Base-by-base conservation (phyloP, 2,329 filamentous ascomycete genomes). In the Stachybotrys chartarum region DNA sequence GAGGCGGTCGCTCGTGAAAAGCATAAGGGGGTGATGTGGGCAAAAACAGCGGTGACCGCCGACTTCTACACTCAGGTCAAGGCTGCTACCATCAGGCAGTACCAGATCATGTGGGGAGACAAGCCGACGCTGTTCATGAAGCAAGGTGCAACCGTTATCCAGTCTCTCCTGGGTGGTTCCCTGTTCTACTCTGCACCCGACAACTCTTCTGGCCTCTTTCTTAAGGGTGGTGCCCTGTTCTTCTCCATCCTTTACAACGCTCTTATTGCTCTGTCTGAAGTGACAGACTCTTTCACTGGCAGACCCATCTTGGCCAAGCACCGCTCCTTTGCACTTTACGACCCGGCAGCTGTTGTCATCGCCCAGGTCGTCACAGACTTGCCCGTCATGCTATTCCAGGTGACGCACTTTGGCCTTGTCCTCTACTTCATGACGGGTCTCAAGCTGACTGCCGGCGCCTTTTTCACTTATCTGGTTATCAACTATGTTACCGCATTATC, bases 381-480 rank as follows among this genome's bases (percentile, higher is more conserved):
- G 30, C 79, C 79, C 3, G 68, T 81, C 35, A 71, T 78, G 53
- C 74, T 76, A 63, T 66, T 73, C 0, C 80, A 80, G 56, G 73
- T 80, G 52, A 72, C 71, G 4, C 76, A 78, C 59, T 88, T 87
- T 62, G 75, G 75, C 3, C 42, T 70, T 3, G 61, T 68, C 14
- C 56, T 67, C 51, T 72, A 70, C 56, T 70, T 69, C 51, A 71
- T 71, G 68, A 61, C 61, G 4, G 61, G 58, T 2, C 51, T 70
- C 49, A 61, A 67, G 51, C 53, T 57, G 7, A 61, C 66, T 39
- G 63, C 61, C 0, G 66, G 62, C 1, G 60, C 60, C 58, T 88
- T 87, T 70, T 87, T 81, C 64, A 86, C 85, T 60, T 85, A 83
- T 67, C 75, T 84, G 67, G 72, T 88, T 14, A 82, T 87, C 61